Evolutionary conservation across 768 basidiomycete species (phyloP).

Genomic region (Clitopilus hobsonii): DNA sequence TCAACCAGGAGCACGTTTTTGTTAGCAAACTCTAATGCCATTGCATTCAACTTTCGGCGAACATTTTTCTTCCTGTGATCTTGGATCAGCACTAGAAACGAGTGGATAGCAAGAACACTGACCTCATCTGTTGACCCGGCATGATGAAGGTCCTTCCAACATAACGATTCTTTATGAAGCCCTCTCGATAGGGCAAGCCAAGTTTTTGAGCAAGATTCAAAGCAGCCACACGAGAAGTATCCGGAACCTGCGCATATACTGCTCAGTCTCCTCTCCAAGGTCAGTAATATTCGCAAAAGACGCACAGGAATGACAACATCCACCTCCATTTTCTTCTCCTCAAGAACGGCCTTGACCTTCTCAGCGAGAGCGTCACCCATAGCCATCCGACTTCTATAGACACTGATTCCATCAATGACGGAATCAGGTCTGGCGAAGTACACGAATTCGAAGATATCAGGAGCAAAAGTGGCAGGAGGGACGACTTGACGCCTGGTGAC

Average conservation of each 20-base stretch:
- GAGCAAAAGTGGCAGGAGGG: conserved; percentile 73
- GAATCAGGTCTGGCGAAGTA: conserved; percentile 99
- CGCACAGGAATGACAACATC: conserved; percentile 95
- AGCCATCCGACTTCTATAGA: conserved; percentile 97
- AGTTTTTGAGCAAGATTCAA: conserved; percentile 92
- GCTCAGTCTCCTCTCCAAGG: neutral
- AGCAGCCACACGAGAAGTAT: conserved; percentile 95
- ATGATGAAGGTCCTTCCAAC: conserved; percentile 99
- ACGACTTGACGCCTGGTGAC: conserved; percentile 75
- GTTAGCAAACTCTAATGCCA: conserved; percentile 91
- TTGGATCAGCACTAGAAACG: too few species aligned
- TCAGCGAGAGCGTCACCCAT: conserved; percentile 96
- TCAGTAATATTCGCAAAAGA: conserved; percentile 7
- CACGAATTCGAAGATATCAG: conserved; percentile 98
- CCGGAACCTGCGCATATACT: conserved; percentile 63
- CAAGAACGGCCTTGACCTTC: conserved; percentile 74
- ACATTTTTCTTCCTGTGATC: too few species aligned
- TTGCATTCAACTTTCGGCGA: conserved; percentile 68
- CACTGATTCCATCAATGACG: conserved; percentile 94
- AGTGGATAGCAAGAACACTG: conserved; percentile 4
- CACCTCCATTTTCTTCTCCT: conserved; percentile 61
- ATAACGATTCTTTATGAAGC: conserved; percentile 98
- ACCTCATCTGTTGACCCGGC: conserved; percentile 97
- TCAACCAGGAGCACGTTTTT: conserved; percentile 96
- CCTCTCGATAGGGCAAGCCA: conserved; percentile 89